Evolutionary conservation across 371 early-diverging fungal species (phyloP).

Genomic region (Conidiobolus incongruus): DNA sequence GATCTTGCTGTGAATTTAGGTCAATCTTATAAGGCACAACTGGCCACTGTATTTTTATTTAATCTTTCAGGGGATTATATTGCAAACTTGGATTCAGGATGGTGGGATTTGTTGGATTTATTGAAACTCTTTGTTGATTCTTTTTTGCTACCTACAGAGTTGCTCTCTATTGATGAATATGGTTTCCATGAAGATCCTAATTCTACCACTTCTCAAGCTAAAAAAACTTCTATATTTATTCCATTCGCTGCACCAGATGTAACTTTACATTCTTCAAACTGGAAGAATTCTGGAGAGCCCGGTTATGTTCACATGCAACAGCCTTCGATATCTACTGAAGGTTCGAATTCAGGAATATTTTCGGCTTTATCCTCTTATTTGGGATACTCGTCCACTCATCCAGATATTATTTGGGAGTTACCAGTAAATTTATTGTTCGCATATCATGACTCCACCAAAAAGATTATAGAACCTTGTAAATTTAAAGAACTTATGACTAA

Average conservation of each 20-base stretch:
- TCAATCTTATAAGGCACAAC: conserved; percentile 3
- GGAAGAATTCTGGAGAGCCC: no score
- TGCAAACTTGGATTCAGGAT: neutral
- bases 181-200: no score
- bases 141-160: neutral
- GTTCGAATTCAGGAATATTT: no score
- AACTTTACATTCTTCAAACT: no score
- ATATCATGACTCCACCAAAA: neutral
- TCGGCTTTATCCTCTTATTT: conserved; percentile 2
- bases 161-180: no score
- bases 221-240: no score
- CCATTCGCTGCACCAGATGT: no score
- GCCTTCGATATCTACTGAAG: no score
- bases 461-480: neutral
- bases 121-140: conserved; percentile 1
- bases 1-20: neutral
- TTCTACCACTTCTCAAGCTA: no score
- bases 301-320: no score
- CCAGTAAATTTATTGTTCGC: conserved; percentile 1
- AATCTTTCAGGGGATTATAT: neutral
- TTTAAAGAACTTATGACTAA: neutral
- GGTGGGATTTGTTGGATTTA: conserved; percentile 4
- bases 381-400: neutral
- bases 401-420: conserved; percentile 3
- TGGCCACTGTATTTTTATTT: conserved; percentile 1